Evolutionary conservation across 805 yeast genomes (phyloP).

Genomic region (Starmerella bombi): DNA sequence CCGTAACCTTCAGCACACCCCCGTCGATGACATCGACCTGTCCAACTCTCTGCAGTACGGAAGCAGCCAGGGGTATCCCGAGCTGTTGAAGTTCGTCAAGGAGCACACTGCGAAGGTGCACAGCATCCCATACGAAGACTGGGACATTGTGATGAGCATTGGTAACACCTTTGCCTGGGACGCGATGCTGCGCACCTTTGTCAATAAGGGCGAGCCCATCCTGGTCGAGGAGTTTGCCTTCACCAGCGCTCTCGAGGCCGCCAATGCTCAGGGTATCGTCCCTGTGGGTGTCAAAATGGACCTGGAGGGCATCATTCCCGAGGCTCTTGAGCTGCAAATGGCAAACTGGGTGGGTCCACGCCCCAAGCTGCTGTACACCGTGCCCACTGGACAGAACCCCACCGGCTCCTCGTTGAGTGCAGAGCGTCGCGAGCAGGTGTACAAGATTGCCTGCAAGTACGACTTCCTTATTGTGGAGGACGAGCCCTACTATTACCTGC

Average conservation of each 20-base stretch:
- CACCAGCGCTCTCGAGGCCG: conserved; percentile 73
- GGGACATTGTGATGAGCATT: conserved; percentile 57
- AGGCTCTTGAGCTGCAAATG: conserved; percentile 46
- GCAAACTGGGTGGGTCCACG: conserved; percentile 45
- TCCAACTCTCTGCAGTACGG: conserved; percentile 90
- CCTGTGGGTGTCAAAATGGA: conserved; percentile 70
- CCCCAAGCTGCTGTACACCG: conserved; percentile 80
- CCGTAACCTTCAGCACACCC: conserved; percentile 28
- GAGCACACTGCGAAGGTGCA: conserved; percentile 47
- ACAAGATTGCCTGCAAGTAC: conserved; percentile 67
- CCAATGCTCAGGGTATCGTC: conserved; percentile 54
- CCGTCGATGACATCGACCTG: conserved; percentile 46
- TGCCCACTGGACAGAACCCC: conserved; percentile 96
- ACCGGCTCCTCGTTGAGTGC: conserved; percentile 73
- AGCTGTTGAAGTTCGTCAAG: conserved; percentile 49
- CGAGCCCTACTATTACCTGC: conserved; percentile 94
- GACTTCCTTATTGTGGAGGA: conserved; percentile 84
- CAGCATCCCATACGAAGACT: conserved; percentile 44
- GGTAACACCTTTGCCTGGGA: conserved; percentile 94
- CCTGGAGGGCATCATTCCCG: conserved; percentile 63
- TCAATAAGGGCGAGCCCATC: conserved; percentile 67
- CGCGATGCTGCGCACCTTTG: conserved; percentile 61
- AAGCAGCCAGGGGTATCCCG: conserved; percentile 64
- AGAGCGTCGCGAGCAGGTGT: conserved; percentile 67
- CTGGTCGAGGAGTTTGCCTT: conserved; percentile 73